A percentile compares a stretch with the other conserved stretches of the same genome.
Conservation (phyloP, 1,284 basidiomycete species). For the Afroboletus lepidellus region DNA sequence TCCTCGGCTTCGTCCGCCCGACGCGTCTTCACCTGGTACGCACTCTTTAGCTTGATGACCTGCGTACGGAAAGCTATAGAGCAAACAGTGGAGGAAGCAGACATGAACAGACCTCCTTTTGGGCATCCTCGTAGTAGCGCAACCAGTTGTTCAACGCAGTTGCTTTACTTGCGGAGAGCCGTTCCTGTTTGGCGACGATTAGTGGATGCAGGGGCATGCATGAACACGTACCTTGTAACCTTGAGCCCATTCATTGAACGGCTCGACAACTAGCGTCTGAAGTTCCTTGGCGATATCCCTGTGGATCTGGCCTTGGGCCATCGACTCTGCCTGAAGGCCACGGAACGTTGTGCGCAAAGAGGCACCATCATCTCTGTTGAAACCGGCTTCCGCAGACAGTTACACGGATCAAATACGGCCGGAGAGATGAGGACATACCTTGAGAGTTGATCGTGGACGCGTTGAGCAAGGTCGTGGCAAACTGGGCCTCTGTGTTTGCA, state of each 20-base stretch:
- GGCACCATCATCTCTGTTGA: constrained; percentile 74
- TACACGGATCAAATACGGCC: constrained; percentile 1
- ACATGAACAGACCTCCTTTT: constrained; percentile 48
- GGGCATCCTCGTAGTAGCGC: constrained; percentile 63
- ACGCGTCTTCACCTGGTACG: constrained; percentile 76
- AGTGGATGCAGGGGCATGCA: constrained; percentile 2
- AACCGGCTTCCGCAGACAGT: constrained; percentile 52
- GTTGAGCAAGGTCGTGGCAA: constrained; percentile 57
- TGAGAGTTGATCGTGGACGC: constrained; percentile 49
- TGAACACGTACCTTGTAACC: constrained; percentile 52
- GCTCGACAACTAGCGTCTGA: constrained; percentile 63
- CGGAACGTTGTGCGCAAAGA: constrained; percentile 74
- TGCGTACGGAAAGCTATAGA: constrained; percentile 26
- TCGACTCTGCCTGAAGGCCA: constrained; percentile 72
- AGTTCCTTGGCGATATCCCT: constrained; percentile 66
- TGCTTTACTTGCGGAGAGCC: constrained; percentile 53
- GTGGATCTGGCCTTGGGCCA: constrained; percentile 65
- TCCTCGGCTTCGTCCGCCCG: constrained; percentile 88
- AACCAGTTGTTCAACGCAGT: constrained; percentile 71
- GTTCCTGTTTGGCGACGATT: constrained; percentile 44
- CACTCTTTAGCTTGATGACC: constrained; percentile 68
- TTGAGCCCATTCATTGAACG: constrained; percentile 72
- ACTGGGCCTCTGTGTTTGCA: constrained; percentile 58
- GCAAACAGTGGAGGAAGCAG: background rate
- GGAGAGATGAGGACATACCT: constrained; percentile 40